Evolutionary conservation across 768 basidiomycete species (phyloP), one percentile per base, ranked within the genome.

Genomic region (Leccinum disarticulatum): DNA sequence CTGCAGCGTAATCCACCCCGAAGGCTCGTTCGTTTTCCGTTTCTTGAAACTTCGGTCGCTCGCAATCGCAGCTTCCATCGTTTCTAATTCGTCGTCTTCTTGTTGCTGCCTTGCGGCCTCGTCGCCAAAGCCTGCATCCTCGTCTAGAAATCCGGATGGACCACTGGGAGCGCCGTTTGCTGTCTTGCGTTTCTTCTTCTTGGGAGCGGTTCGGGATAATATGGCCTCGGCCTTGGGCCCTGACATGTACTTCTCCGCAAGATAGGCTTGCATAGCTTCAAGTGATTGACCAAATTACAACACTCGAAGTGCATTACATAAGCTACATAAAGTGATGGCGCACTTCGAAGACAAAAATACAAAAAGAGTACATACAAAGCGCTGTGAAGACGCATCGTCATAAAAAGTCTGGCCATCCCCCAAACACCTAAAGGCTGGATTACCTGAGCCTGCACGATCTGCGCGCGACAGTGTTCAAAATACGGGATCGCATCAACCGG

Each of bases 191-290:
- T 90, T 93, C 61, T 71, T 74, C 80, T 91, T 93, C 70, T 81
- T 81, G 1, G 77, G 76, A 2, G 76, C 79, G 0, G 82, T 73
- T 49, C 85, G 84, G 4, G 94, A 80, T 8, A 98, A 80, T 62
- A 98, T 98, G 6, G 93, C 95, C 65, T 98, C 96, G 2, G 95
- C 94, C 68, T 98, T 98, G 0, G 93, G 86, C 1, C 96, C 96
- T 6, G 94, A 87, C 95, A 98, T 96, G 78, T 98, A 98, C 62
- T 91, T 93, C 64, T 88, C 83, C 0, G 93, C 93, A 17, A 95
- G 82, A 72, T 95, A 95, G 25, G 91, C 80, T 72, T 93, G 88
- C 78, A 95, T 81, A 43, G 64, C 68, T 54, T 47, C 28, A 47
- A 36, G 49, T 52, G 1, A 33, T 31, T 10, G 25, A 10, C 48